Evolutionary conservation across 345 rosid genomes (phyloP).

Genomic region (Salix dunnii): DNA sequence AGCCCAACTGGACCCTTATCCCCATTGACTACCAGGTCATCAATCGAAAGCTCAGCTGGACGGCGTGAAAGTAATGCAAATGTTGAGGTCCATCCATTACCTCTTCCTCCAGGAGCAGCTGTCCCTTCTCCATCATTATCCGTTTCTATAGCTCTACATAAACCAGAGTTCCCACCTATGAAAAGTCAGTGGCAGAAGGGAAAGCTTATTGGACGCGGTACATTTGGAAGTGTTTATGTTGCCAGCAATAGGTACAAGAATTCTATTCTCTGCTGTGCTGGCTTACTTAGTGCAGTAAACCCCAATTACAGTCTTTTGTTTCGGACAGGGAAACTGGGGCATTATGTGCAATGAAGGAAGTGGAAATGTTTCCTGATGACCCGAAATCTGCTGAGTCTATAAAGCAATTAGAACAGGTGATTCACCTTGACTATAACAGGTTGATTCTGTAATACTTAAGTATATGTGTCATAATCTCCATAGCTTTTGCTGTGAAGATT

Average conservation of each 20-base stretch:
- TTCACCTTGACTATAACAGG: neutral
- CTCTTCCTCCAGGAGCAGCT: conserved; percentile 86
- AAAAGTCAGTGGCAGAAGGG: conserved; percentile 85
- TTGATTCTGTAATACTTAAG: neutral
- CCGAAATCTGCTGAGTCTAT: conserved; percentile 81
- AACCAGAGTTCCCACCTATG: conserved; percentile 44
- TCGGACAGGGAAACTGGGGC: conserved; percentile 85
- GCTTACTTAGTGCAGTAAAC: conserved; percentile 6
- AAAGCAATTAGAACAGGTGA: conserved; percentile 86
- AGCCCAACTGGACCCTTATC: conserved; percentile 54
- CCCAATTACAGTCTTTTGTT: conserved; percentile 19
- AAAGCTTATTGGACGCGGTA: conserved; percentile 96
- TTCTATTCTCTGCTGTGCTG: conserved; percentile 8
- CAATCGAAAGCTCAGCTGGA: conserved; percentile 35
- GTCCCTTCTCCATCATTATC: conserved; percentile 38
- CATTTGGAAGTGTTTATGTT: conserved; percentile 93
- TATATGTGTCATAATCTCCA: neutral
- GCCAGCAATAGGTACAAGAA: conserved; percentile 69
- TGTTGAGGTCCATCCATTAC: conserved; percentile 67
- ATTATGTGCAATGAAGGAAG: conserved; percentile 97
- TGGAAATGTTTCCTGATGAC: conserved; percentile 83
- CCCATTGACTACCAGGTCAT: conserved; percentile 44
- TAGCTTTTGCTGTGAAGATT: neutral
- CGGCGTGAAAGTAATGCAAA: conserved; percentile 39
- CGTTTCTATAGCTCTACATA: conserved; percentile 37